Evolutionary conservation across 345 rosid species (phyloP).

Genomic region (Pistacia integerrima): DNA sequence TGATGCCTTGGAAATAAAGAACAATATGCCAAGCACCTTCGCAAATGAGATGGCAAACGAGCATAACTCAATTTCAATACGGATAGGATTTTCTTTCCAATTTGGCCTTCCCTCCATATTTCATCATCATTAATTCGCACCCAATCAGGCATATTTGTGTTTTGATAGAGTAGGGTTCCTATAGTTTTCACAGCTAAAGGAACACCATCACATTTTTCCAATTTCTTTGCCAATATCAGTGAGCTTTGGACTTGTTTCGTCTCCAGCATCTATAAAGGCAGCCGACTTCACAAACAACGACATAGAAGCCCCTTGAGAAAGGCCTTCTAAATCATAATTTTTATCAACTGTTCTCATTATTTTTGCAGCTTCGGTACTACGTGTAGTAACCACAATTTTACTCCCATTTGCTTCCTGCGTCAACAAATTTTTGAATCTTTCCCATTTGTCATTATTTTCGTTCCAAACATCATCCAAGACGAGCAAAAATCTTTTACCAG

Average conservation of each 20-base stretch:
- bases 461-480: not conserved
- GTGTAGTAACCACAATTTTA: not conserved
- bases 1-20: not conserved
- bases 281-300: not conserved
- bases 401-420: not conserved
- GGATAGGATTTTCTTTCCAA: no score
- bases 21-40: not conserved
- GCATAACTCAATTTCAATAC: not conserved
- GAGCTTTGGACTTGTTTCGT: not conserved
- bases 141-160: not conserved
- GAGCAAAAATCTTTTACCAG: not conserved
- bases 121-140: not conserved
- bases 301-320: not conserved
- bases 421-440: no score
- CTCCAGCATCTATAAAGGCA: not conserved
- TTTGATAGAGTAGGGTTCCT: conserved; percentile 18
- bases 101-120: not conserved
- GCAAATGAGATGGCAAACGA: not conserved
- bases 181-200: not conserved
- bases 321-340: not conserved
- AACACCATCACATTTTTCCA: not conserved
- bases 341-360: not conserved
- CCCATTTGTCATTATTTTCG: no score
- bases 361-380: not conserved
- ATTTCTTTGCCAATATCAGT: not conserved